Evolutionary conservation across 345 rosid species (phyloP).

Genomic region (Turnera subulata): DNA sequence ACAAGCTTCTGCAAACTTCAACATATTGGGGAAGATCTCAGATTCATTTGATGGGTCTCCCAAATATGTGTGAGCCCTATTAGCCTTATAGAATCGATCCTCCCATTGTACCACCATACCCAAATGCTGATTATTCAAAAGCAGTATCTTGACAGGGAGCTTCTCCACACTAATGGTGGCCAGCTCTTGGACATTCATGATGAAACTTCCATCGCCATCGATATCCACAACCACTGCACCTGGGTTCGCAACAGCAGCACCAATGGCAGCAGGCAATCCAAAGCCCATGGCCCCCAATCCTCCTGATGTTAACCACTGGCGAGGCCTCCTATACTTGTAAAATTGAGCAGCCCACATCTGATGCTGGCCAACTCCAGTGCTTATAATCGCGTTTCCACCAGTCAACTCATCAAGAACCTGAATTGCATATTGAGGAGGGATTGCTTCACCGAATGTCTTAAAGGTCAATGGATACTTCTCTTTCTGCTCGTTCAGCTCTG

Average conservation of each 20-base stretch:
- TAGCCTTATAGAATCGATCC: conserved; percentile 88
- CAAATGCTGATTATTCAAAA: conserved; percentile 88
- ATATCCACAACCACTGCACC: conserved; percentile 79
- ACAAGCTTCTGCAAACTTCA: conserved; percentile 81
- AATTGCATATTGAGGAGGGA: conserved; percentile 92
- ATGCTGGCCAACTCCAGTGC: conserved; percentile 98
- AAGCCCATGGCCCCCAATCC: conserved; percentile 99
- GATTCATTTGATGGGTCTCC: conserved; percentile 71
- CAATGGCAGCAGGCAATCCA: conserved; percentile 96
- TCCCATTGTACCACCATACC: conserved; percentile 99
- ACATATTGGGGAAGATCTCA: conserved; percentile 81
- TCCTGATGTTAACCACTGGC: conserved; percentile 86
- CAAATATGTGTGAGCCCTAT: conserved; percentile 82
- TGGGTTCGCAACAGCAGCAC: conserved; percentile 93
- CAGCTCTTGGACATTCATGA: conserved; percentile 93
- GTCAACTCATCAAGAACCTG: conserved; percentile 87
- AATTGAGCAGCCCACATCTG: conserved; percentile 99
- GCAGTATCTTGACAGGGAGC: conserved; percentile 74
- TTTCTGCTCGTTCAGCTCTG: conserved; percentile 69
- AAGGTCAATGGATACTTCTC: conserved; percentile 57
- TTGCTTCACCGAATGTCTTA: conserved; percentile 84
- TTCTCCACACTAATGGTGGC: conserved; percentile 83
- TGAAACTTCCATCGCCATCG: conserved; percentile 97
- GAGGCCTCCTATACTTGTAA: conserved; percentile 82
- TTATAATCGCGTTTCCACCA: conserved; percentile 70